Conservation (phyloP, 148 eudicot species). For the Rhododendron vialii region DNA sequence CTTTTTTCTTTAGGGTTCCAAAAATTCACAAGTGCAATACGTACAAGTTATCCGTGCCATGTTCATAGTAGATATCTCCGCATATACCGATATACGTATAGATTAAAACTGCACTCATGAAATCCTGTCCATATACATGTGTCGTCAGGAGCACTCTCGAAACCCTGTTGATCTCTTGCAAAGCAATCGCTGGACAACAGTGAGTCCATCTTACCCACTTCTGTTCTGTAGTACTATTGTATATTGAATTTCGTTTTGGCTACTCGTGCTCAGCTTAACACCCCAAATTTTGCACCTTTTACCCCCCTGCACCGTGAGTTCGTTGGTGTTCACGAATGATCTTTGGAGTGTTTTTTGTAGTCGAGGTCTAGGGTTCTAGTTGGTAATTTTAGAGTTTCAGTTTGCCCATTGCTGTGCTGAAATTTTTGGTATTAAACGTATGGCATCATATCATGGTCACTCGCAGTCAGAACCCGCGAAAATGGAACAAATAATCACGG, state of each 20-base stretch:
- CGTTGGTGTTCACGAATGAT: background rate
- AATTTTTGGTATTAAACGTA: conserved; percentile 15
- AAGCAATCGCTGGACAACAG: background rate
- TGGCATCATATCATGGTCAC: conserved; percentile 65
- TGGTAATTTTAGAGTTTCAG: background rate
- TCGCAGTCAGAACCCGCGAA: conserved; percentile 68
- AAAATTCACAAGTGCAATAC: background rate
- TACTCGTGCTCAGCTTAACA: background rate
- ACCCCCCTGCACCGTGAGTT: background rate
- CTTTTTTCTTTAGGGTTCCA: background rate
- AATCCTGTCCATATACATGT: background rate
- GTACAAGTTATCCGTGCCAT: background rate
- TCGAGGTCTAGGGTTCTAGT: background rate
- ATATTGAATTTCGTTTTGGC: background rate
- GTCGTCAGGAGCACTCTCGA: background rate
- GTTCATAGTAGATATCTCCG: background rate
- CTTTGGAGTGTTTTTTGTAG: background rate
- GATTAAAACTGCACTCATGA: background rate
- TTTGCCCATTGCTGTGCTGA: background rate
- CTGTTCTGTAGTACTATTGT: background rate
- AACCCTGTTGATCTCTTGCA: background rate
- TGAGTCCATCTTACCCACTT: background rate
- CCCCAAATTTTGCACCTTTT: background rate
- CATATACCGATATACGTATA: background rate
- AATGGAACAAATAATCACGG: conserved; percentile 85